These are phyloP conservation scores for Metschnikowia cerradonensis DNA, from an alignment of 805 yeast species.

Conservation along the genomic window DNA sequence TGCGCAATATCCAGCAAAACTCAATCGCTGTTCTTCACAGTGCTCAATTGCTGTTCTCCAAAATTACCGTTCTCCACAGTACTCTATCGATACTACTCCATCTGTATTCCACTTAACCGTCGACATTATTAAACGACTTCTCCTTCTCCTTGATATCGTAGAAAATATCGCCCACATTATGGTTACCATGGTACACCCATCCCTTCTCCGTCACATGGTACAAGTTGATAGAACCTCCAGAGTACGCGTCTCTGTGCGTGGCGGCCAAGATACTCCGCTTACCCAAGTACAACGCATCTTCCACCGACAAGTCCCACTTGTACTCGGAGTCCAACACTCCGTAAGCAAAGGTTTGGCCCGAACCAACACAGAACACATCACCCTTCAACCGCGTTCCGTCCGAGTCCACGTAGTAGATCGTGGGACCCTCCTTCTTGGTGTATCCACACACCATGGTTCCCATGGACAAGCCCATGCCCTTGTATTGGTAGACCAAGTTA, in stretches of 20 bases:
- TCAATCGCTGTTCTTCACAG: no score
- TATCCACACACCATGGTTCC: conserved; percentile 99
- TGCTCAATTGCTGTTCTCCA: no score
- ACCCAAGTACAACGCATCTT: conserved; percentile 91
- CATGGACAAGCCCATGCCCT: conserved; percentile 98
- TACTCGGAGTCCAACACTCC: conserved; percentile 95
- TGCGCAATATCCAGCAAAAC: no score
- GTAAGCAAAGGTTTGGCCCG: conserved; percentile 98
- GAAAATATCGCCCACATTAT: conserved; percentile 84
- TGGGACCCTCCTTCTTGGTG: conserved; percentile 92
- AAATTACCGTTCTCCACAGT: no score
- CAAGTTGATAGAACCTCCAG: conserved; percentile 94
- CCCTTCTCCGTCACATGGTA: conserved; percentile 92
- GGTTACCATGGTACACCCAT: conserved; percentile 94
- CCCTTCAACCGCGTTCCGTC: conserved; percentile 96
- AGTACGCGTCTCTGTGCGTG: conserved; percentile 95
- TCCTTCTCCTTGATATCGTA: conserved; percentile 90
- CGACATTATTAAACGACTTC: conserved; percentile 82
- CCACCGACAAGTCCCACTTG: conserved; percentile 86
- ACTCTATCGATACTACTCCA: background rate
- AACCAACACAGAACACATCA: conserved; percentile 93
- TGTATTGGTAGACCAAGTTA: conserved; percentile 86
- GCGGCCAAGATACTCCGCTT: conserved; percentile 96
- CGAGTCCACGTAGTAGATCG: conserved; percentile 92
- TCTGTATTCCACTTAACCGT: conserved; percentile 26